Base-by-base conservation (phyloP, 495 filamentous ascomycete species). In the Venustampulla echinocandica region DNA sequence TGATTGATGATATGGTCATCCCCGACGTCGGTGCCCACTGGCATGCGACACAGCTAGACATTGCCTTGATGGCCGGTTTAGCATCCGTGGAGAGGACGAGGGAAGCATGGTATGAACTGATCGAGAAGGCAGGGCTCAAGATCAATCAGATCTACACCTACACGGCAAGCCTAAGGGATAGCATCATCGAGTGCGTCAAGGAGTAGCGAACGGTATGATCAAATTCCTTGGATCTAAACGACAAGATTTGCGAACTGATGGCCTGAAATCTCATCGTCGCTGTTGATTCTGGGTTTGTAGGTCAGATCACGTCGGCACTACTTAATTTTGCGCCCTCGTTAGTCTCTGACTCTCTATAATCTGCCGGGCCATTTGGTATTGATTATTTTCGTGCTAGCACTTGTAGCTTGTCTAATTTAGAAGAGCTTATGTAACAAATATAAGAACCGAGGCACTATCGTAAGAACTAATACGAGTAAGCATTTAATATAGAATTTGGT, bases 1-100 rank as follows among this genome's bases (percentile, higher is more conserved):
- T 75, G 21, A 54, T 74, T 30, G 67, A 69, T 40, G 71, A 75
- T 30, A 66, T 69, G 53, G 63, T 74, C 4, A 43, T 75, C 4
- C 60, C 65, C 13, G 22, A 47, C 19, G 20, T 21, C n/a, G 44
- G 44, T 23, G 32, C 27, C 19, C 44, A 47, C 33, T 47, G 44
- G 44, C 17, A 37, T 18, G 28, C 44, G 33, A 42, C 38, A 4
- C 38, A 42, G 38, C 50, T 57, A 0, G 67, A 71, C 48, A 15
- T 73, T 3, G 27, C 51, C 0, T 61, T 71, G 63, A 69, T 71
- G 61, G 45, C 52, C 17, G 28, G 28, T 4, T 55, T 64, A 33
- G 63, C 57, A 17, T 63, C 61, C 19, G 19, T 23, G 44, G 44
- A 46, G 44, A 23, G 44, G 15, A 46, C 44, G 44, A 28, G 18